Evolutionary conservation across 345 rosid species (phyloP).

Genomic region (Erodium maritimum): DNA sequence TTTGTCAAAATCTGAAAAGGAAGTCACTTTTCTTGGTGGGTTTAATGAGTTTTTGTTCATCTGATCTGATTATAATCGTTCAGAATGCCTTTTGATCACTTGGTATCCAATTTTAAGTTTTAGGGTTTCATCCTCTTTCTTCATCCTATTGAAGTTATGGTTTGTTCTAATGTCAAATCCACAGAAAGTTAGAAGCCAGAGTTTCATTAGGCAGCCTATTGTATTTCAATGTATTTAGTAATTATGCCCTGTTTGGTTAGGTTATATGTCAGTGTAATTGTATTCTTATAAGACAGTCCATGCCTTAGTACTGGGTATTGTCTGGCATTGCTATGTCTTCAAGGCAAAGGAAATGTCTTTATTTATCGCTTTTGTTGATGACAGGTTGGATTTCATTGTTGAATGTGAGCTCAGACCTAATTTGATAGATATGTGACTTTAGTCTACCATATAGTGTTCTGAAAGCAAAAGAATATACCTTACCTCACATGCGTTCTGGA

Average conservation of each 20-base stretch:
- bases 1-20: slow-evolving; percentile 4
- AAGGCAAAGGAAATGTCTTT: background rate
- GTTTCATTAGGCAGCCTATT: background rate
- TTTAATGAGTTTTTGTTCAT: background rate
- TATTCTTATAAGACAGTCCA: background rate
- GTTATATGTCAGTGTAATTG: background rate
- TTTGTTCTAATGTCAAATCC: too few species aligned
- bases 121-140: background rate
- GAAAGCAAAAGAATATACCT: background rate
- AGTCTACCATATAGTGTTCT: background rate
- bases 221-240: too few species aligned
- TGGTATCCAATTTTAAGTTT: background rate
- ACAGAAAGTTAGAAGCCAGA: too few species aligned
- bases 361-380: too few species aligned
- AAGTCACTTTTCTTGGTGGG: background rate
- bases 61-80: background rate
- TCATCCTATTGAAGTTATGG: background rate
- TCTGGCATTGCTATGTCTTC: background rate
- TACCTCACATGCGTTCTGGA: background rate
- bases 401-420: too few species aligned
- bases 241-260: background rate
- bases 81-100: background rate
- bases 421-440: background rate
- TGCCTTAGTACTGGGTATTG: too few species aligned
- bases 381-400: too few species aligned